phyloP scores from a whole-genome alignment of 2,329 filamentous ascomycete genomes.

The Neobulgaria alba region DNA sequence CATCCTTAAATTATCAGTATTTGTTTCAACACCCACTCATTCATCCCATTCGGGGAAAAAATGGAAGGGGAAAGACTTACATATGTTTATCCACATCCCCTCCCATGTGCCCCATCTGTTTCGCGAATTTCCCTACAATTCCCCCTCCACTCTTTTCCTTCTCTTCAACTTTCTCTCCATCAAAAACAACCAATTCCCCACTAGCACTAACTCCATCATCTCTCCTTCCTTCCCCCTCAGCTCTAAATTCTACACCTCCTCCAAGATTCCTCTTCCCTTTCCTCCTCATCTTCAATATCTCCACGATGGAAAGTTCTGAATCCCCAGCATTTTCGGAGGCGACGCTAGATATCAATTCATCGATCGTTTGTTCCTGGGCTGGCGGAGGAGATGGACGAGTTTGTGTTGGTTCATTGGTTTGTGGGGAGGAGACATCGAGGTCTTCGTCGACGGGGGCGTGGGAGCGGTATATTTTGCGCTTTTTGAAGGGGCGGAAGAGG shows the following conservation, averaged over 20 bases:
- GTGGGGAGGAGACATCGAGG: constrained; percentile 4
- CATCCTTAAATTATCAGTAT: constrained; percentile 69
- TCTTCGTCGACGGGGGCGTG: constrained; percentile 26
- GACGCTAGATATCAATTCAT: constrained; percentile 22
- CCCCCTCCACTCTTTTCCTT: constrained; percentile 1
- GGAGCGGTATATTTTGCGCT: constrained; percentile 51
- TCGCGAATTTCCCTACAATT: constrained; percentile 50
- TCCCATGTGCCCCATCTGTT: constrained; percentile 60
- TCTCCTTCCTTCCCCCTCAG: constrained; percentile 20
- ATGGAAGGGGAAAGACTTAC: constrained; percentile 44
- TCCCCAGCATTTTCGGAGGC: constrained; percentile 24
- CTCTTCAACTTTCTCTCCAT: constrained; percentile 17
- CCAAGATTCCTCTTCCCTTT: constrained; percentile 33
- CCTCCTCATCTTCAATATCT: constrained; percentile 45
- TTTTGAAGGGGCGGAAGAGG: constrained; percentile 47
- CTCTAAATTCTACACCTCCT: constrained; percentile 49
- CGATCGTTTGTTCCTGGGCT: constrained; percentile 20
- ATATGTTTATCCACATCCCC: constrained; percentile 68
- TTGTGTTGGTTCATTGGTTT: background rate
- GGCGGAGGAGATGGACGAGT: constrained; percentile 6
- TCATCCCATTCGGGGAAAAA: background rate
- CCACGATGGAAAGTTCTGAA: constrained; percentile 37
- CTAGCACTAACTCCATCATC: constrained; percentile 19
- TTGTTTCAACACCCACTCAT: constrained; percentile 19
- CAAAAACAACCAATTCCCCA: constrained; percentile 6